A percentile compares a stretch with the other conserved stretches of the same genome.
phyloP scores from a whole-genome alignment of 306 rosid genomes.

The Styphnolobium japonicum region DNA sequence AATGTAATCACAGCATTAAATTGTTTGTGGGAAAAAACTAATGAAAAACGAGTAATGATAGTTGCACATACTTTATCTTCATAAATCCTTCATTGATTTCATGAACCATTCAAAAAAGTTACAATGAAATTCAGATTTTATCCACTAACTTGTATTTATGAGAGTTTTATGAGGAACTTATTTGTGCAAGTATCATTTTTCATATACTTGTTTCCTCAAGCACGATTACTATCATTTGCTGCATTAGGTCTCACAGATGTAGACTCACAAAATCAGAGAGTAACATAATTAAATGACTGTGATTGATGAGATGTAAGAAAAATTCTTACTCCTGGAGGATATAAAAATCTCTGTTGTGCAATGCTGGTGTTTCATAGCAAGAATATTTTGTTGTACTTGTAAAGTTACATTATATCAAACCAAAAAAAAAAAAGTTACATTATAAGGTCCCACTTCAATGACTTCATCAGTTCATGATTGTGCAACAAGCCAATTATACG shows the following conservation, averaged over 20 bases:
- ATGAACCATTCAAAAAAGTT: no score
- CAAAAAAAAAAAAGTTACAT: no score
- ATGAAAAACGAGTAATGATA: no score
- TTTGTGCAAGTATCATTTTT: no score
- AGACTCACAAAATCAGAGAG: neutral
- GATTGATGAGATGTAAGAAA: neutral
- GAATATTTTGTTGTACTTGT: neutral
- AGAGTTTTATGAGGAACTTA: no score
- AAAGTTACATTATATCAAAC: no score
- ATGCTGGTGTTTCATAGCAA: neutral
- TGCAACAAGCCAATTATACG: neutral
- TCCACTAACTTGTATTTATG: no score
- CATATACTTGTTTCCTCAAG: neutral
- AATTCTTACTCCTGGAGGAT: neutral
- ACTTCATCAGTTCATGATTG: neutral
- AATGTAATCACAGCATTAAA: neutral
- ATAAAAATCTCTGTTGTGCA: neutral
- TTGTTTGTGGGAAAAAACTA: neutral
- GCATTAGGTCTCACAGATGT: neutral
- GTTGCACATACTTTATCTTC: no score
- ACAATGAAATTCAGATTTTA: no score
- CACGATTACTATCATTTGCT: neutral
- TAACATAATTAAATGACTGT: neutral
- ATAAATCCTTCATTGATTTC: no score
- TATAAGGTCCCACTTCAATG: neutral